Percentiles rank a stretch among this genome's conserved stretches.
phyloP scores from a whole-genome alignment of 2,329 filamentous ascomycete genomes.

The Mycosphaerella arachidis region DNA sequence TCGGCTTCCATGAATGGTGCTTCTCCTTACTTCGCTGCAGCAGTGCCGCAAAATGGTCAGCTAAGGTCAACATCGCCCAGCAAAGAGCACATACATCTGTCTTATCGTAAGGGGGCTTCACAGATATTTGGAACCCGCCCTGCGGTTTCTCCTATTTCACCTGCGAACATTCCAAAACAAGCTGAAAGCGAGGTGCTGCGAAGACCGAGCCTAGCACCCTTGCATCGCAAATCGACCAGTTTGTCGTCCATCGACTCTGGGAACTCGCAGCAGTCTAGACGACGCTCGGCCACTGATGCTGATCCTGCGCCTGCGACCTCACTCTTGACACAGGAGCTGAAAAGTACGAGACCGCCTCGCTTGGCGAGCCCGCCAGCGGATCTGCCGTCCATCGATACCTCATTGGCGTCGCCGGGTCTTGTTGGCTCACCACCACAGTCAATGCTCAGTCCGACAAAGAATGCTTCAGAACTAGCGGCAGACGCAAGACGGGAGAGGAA shows the following conservation, averaged over 20 bases:
- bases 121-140: slow-evolving; percentile 41
- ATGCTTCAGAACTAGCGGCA: slow-evolving; percentile 71
- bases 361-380: slow-evolving; percentile 16
- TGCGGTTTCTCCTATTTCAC: slow-evolving; percentile 9
- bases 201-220: slow-evolving; percentile 9
- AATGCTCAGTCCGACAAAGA: slow-evolving; percentile 36
- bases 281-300: slow-evolving; percentile 27
- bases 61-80: slow-evolving; percentile 42
- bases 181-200: slow-evolving; percentile 7
- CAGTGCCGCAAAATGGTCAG: slow-evolving; percentile 19
- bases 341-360: slow-evolving; percentile 9
- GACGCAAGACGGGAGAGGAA: slow-evolving; percentile 89
- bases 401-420: slow-evolving; percentile 15
- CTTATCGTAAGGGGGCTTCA: slow-evolving; percentile 47
- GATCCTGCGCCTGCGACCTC: slow-evolving; percentile 17
- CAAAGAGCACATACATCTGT: slow-evolving; percentile 47
- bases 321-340: slow-evolving; percentile 19
- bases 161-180: background rate
- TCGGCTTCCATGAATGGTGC: slow-evolving; percentile 27
- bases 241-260: slow-evolving; percentile 45
- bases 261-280: slow-evolving; percentile 31
- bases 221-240: slow-evolving; percentile 35
- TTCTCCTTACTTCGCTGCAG: slow-evolving; percentile 31
- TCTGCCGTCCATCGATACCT: slow-evolving; percentile 28
- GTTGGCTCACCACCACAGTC: slow-evolving; percentile 14